Evolutionary conservation across 768 basidiomycete species (phyloP), one percentile per base, ranked within the genome.

Genomic region (Leccinum aurantiacum): DNA sequence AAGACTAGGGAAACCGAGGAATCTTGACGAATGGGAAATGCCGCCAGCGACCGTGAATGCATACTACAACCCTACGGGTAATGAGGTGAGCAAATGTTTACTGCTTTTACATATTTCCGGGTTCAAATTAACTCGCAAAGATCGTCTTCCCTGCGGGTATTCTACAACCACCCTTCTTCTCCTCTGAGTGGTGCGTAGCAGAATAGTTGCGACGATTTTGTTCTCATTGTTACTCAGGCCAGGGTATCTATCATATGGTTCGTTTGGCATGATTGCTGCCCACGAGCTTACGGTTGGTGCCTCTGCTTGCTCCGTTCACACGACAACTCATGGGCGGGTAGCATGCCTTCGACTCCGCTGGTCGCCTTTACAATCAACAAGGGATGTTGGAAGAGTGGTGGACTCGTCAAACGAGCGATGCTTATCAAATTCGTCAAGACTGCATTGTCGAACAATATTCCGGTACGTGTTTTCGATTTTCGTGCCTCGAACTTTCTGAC

Each of bases 61-160:
- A 1, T 95, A 95, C 75, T 93, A 87, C 76, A 88, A 87, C 62
- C 89, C 93, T 33, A 89, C 91, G 10, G 86, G 89, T 2, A 95
- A 94, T 63, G 94, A 96, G 80, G 91, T 91, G 60, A 41, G 75
- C 54, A 22, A 10, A 35, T 58, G 22, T 14, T 11, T 25, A 14
- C 41, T 13, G 6, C 6, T 24, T 7, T 11, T 29, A 24, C 35
- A 3, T 2, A 41, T 51, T 11, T 14, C n/a, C 15, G n/a, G 13
- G 37, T 53, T 55, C 14, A 1, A 6, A 58, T 33, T 55, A 48
- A 29, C 5, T 52, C n/a, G 27, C 14, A 49, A 60, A 92, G 88
- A 94, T 95, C 54, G 92, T 94, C 22, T 98, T 99, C 78, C 95
- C 97, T 9, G 96, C 97, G 22, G 97, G 97, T 25, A 95, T 98